These are phyloP conservation scores for Pseudocercospora macadamiae DNA, from an alignment of 2,329 filamentous ascomycete species.

Conservation along the genomic window DNA sequence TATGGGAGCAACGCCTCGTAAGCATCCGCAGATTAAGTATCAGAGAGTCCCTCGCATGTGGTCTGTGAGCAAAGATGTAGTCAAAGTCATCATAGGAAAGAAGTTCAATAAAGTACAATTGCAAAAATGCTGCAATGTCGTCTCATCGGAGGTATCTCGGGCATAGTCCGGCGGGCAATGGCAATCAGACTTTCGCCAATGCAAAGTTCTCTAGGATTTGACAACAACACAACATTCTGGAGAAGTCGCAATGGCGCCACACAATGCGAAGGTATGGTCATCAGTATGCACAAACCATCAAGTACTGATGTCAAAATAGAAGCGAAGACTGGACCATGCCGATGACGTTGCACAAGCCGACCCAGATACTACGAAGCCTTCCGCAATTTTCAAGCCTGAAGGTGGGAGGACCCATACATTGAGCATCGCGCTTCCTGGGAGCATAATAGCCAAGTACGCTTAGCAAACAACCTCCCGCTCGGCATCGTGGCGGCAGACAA, in stretches of 20 bases:
- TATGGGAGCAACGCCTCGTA: neutral
- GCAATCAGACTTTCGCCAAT: neutral
- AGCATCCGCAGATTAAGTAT: neutral
- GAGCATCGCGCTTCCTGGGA: slow-evolving; percentile 77
- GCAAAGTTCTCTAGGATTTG: neutral
- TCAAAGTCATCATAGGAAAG: neutral
- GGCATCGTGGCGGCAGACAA: neutral
- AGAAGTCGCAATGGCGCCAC: slow-evolving; percentile 18
- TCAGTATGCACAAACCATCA: neutral
- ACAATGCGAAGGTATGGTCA: slow-evolving; percentile 24
- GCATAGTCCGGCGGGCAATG: neutral
- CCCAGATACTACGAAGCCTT: slow-evolving; percentile 66
- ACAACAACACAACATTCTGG: neutral
- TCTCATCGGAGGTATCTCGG: neutral
- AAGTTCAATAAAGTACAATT: too few species aligned
- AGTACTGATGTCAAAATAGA: slow-evolving; percentile 17
- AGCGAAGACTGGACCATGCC: slow-evolving; percentile 22
- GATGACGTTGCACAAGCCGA: slow-evolving; percentile 6
- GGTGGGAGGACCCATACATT: slow-evolving; percentile 71
- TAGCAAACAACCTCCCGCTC: neutral
- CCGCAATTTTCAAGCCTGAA: slow-evolving; percentile 67
- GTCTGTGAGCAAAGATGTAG: too few species aligned
- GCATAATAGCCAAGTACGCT: slow-evolving; percentile 72
- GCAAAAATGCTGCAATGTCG: neutral
- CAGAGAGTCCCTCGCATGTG: too few species aligned